phyloP scores from a whole-genome alignment of 2,329 filamentous ascomycete genomes.

The Coleophoma cylindrospora region DNA sequence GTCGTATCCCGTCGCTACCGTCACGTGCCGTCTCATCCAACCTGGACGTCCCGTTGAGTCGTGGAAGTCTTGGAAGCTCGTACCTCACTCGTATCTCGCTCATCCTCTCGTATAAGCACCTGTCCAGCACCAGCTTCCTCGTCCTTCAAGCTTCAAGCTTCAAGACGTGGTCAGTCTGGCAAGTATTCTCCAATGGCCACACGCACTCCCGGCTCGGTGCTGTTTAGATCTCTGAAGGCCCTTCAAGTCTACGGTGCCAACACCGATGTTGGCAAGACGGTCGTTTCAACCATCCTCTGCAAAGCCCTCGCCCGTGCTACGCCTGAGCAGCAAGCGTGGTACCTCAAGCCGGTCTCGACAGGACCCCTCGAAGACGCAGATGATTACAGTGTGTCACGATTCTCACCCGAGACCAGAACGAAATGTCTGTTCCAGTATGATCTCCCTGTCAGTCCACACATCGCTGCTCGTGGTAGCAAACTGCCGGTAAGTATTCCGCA shows the following conservation, averaged over 20 bases:
- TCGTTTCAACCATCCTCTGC: constrained; percentile 69
- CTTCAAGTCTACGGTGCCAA: constrained; percentile 81
- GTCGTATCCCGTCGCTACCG: too few relatives aligned
- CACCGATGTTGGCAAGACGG: constrained; percentile 80
- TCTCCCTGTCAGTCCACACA: constrained; percentile 72
- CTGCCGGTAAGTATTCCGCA: not conserved
- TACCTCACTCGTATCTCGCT: too few relatives aligned
- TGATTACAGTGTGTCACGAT: constrained; percentile 54
- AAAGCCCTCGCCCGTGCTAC: constrained; percentile 48
- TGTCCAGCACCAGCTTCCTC: too few relatives aligned
- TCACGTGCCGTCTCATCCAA: too few relatives aligned
- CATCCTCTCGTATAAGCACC: too few relatives aligned
- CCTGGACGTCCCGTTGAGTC: too few relatives aligned
- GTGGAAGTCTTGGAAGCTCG: too few relatives aligned
- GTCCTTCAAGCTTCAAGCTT: too few relatives aligned
- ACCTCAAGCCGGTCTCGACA: constrained; percentile 79
- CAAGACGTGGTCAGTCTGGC: too few relatives aligned
- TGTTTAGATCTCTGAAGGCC: constrained; percentile 52
- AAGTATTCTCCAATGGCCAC: too few relatives aligned
- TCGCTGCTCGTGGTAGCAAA: constrained; percentile 47
- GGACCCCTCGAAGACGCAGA: constrained; percentile 67
- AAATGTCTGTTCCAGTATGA: constrained; percentile 67
- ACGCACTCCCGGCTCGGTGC: constrained; percentile 5
- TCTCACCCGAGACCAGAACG: constrained; percentile 49
- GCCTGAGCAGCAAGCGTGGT: constrained; percentile 47